phyloP scores from a whole-genome alignment of 2,329 filamentous ascomycete genomes.

The Graphiopsis chlorocephala region DNA sequence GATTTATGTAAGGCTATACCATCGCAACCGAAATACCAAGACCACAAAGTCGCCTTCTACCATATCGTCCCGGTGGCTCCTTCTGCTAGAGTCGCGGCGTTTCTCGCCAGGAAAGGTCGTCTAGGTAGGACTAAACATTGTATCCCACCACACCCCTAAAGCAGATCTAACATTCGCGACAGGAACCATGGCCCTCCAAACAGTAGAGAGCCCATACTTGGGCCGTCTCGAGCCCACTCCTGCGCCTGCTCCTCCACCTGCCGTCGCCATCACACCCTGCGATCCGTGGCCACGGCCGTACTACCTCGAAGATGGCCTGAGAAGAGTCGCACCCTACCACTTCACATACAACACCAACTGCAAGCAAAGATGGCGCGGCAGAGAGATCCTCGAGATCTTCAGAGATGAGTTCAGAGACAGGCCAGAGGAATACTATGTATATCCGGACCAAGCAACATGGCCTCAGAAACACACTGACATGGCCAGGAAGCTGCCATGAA shows the following conservation, averaged over 20 bases:
- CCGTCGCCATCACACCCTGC: conserved; percentile 52
- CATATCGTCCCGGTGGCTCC: conserved; percentile 41
- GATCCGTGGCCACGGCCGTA: conserved; percentile 69
- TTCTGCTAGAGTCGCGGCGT: conserved; percentile 52
- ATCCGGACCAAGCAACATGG: conserved; percentile 24
- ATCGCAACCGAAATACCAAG: background rate
- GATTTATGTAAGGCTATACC: background rate
- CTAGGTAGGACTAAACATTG: conserved; percentile 23
- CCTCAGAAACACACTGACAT: conserved; percentile 27
- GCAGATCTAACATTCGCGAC: background rate
- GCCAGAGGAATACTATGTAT: conserved; percentile 78
- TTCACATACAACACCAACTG: conserved; percentile 94
- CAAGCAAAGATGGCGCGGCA: conserved; percentile 88
- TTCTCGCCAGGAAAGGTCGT: conserved; percentile 50
- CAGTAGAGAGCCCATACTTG: conserved; percentile 4
- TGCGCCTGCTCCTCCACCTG: conserved; percentile 39
- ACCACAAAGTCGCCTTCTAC: background rate
- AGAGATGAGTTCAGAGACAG: conserved; percentile 88
- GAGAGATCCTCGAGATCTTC: conserved; percentile 82
- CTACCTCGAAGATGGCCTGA: conserved; percentile 76
- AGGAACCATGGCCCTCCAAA: conserved; percentile 14
- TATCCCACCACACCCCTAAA: background rate
- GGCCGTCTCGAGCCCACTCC: conserved; percentile 9
- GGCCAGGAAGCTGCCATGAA: conserved; percentile 70
- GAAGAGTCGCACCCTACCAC: conserved; percentile 81